Percentiles rank a stretch among this genome's conserved stretches.
phyloP scores from a whole-genome alignment of 176 grass and related monocot genomes.

The Areca catechu region DNA sequence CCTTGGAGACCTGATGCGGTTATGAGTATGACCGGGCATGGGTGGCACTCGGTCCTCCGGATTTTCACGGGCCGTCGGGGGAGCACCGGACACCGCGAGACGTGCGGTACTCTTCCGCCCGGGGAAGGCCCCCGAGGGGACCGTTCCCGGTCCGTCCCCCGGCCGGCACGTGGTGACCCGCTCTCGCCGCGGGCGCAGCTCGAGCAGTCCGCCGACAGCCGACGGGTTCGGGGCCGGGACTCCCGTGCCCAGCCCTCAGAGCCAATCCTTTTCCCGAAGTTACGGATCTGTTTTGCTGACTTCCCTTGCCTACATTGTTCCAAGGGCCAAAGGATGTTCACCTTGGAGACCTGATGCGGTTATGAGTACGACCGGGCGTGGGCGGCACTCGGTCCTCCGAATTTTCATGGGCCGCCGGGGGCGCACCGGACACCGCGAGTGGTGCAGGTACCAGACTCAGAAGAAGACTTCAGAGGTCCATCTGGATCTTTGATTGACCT shows the following conservation, averaged over 20 bases:
- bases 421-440: constrained; percentile 37
- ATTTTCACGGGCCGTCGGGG: constrained; percentile 60
- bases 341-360: constrained; percentile 48
- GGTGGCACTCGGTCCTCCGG: constrained; percentile 36
- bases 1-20: constrained; percentile 30
- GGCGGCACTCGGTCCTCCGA: constrained; percentile 28
- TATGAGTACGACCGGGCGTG: constrained; percentile 30
- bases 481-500: no score
- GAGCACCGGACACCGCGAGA: constrained; percentile 53
- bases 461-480: no score
- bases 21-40: constrained; percentile 26
- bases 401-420: constrained; percentile 47
- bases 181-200: constrained; percentile 24
- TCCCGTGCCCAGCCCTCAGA: constrained; percentile 49
- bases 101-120: constrained; percentile 55
- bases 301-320: constrained; percentile 81
- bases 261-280: constrained; percentile 72
- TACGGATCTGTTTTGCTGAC: constrained; percentile 76
- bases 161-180: constrained; percentile 16
- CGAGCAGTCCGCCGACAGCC: constrained; percentile 23
- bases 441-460: no score
- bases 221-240: constrained; percentile 41
- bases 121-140: constrained; percentile 23
- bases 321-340: constrained; percentile 42
- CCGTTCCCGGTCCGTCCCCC: constrained; percentile 5